A percentile compares a stretch with the other conserved stretches of the same genome.
Conservation (phyloP, 768 basidiomycete species). For the Leucogyrophana mollusca region DNA sequence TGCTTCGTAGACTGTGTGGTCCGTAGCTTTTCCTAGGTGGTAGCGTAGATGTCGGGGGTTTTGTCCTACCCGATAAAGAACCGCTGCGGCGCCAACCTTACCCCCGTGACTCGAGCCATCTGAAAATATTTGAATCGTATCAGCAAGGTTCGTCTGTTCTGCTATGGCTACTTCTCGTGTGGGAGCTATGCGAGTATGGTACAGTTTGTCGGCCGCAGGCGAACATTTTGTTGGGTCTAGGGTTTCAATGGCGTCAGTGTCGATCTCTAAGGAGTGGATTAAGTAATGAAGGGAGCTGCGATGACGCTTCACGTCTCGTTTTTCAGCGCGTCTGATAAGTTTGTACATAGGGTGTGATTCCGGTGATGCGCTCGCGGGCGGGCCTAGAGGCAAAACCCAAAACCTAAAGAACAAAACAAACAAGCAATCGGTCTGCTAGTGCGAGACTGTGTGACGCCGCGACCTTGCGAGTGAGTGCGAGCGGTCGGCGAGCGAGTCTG, state of each 20-base stretch:
- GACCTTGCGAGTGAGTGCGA: no score
- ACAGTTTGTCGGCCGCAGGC: neutral
- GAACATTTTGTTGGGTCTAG: neutral
- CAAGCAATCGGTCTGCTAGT: no score
- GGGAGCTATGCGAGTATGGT: neutral
- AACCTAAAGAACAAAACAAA: no score
- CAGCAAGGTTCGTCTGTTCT: no score
- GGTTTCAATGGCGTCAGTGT: neutral
- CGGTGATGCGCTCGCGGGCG: no score
- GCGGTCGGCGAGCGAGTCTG: no score
- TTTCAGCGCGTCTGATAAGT: neutral
- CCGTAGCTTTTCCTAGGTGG: neutral
- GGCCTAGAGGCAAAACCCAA: no score
- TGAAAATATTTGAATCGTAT: neutral
- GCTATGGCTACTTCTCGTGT: neutral
- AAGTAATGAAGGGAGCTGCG: neutral
- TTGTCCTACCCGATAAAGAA: neutral
- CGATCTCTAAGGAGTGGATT: neutral
- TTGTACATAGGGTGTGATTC: neutral
- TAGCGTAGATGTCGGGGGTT: neutral
- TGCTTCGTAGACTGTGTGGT: slow-evolving; percentile 16
- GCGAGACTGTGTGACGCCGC: no score
- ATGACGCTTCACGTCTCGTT: neutral
- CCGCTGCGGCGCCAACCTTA: neutral
- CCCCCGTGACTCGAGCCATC: neutral